Evolutionary conservation across 2,329 filamentous ascomycete genomes (phyloP).

Genomic region (Fusarium penzigii): DNA sequence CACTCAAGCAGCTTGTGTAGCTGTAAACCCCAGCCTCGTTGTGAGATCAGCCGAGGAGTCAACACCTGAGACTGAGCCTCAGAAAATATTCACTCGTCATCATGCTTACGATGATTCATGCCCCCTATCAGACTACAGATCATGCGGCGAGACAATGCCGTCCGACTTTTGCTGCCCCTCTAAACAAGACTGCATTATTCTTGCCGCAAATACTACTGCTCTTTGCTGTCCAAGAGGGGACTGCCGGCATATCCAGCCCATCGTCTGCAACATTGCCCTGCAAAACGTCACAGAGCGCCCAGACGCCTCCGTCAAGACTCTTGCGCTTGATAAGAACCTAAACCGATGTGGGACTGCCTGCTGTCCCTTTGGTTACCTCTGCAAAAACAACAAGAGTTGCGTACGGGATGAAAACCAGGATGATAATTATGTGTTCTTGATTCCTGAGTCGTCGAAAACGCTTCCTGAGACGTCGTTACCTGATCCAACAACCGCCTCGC

Average conservation of each 20-base stretch:
- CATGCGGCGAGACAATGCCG: constrained; percentile 21
- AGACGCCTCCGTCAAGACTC: constrained; percentile 20
- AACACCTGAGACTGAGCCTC: constrained; percentile 1
- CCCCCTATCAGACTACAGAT: constrained; percentile 14
- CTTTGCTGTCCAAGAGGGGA: constrained; percentile 26
- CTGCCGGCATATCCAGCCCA: constrained; percentile 23
- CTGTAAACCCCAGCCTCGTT: constrained; percentile 16
- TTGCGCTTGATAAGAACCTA: constrained; percentile 18
- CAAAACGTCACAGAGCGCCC: constrained; percentile 21
- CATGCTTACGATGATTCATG: constrained; percentile 21
- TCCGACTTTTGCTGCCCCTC: constrained; percentile 25
- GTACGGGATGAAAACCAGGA: constrained; percentile 24
- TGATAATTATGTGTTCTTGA: constrained; percentile 20
- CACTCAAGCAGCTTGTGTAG: constrained; percentile 13
- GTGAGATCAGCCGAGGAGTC: constrained; percentile 15
- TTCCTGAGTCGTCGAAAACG: constrained; percentile 14
- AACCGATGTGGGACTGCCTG: constrained; percentile 22
- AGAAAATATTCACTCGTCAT: constrained; percentile 9
- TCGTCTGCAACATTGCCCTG: constrained; percentile 20
- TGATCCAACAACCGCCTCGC: background rate
- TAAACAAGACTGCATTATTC: constrained; percentile 19
- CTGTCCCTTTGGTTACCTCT: constrained; percentile 30
- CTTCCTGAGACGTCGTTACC: constrained; percentile 2
- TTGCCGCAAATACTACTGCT: constrained; percentile 29
- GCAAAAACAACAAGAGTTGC: constrained; percentile 17